Base-by-base conservation (phyloP, 371 early-diverging fungal species). In the Homolaphlyctis polyrhiza region DNA sequence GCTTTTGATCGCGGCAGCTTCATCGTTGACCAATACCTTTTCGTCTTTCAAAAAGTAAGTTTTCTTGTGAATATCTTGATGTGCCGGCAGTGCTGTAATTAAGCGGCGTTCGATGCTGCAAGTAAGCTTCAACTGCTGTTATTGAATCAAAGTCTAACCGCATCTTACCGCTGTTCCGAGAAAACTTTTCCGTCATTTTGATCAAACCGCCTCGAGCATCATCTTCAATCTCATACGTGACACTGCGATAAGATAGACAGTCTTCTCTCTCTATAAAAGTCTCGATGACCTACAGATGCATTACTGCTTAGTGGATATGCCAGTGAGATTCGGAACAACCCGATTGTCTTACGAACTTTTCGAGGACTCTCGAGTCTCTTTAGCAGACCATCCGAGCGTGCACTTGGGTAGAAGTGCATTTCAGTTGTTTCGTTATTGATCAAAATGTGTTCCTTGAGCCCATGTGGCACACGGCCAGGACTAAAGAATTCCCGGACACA, bases 111-210 rank as follows among this genome's bases (percentile, higher is more conserved):
- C 13, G 27, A n/a, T 30, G 52, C 52, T n/a, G n/a, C n/a, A n/a
- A n/a, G n/a, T n/a, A n/a, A n/a, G n/a, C n/a, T n/a, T n/a, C n/a
- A n/a, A n/a, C n/a, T n/a, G n/a, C n/a, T n/a, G n/a, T 45, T 45
- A 18, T 16, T 23, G 23, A 23, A 18, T 45, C 45, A 45, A 45
- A 45, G 23, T 45, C 23, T 23, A 45, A 45, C 45, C 45, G 30
- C 25, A 23, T n/a, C 30, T 13, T 60, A 71, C 70, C 64, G n/a
- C 35, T 48, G 54, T 80, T 71, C 32, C 75, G 61, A 25, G 70
- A 72, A 54, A 75, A 79, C 58, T 83, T 79, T 60, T 83, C 83
- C 13, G 83, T 72, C 81, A 83, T 83, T 39, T 83, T 83, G 18
- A 72, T 32, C 21, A 80, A 67, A 1, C 60, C 45, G 11, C 14